These are phyloP conservation scores for Venturia oleaginea DNA, from an alignment of 2,329 filamentous ascomycete genomes.

Conservation along the genomic window DNA sequence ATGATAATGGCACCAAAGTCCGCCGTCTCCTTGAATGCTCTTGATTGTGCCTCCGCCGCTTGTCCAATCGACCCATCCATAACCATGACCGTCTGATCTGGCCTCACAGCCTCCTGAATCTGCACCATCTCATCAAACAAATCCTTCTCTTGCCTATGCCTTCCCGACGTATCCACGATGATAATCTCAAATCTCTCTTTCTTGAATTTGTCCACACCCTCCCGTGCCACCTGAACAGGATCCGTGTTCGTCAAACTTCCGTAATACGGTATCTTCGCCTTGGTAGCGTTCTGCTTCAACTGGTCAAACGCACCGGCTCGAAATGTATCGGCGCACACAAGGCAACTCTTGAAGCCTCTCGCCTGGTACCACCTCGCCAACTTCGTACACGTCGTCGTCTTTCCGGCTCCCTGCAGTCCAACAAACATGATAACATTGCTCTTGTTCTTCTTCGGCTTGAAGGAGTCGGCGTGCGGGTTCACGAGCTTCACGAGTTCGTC, in stretches of 20 bases:
- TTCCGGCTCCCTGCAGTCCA: conserved; percentile 91
- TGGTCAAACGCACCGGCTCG: conserved; percentile 97
- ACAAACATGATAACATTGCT: conserved; percentile 99
- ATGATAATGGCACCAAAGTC: conserved; percentile 98
- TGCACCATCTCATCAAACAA: conserved; percentile 97
- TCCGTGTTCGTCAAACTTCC: conserved; percentile 94
- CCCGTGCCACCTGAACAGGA: conserved; percentile 83
- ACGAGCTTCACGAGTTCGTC: conserved; percentile 94
- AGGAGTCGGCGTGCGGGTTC: conserved; percentile 88
- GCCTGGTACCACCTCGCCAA: conserved; percentile 90
- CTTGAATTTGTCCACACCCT: conserved; percentile 97
- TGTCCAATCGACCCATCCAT: conserved; percentile 95
- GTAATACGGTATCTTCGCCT: conserved; percentile 98
- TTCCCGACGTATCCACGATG: conserved; percentile 93
- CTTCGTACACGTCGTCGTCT: conserved; percentile 97
- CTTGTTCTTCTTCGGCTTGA: conserved; percentile 94
- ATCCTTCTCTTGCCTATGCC: conserved; percentile 89
- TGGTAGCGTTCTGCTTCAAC: conserved; percentile 96
- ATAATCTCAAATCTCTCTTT: conserved; percentile 98
- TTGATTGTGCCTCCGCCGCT: conserved; percentile 85
- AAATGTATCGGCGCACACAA: conserved; percentile 98
- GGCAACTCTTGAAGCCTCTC: conserved; percentile 80
- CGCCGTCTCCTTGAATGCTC: conserved; percentile 94
- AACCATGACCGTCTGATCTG: conserved; percentile 97
- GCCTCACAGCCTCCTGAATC: conserved; percentile 81